Evolutionary conservation across 371 early-diverging fungal species (phyloP).

Genomic region (Mortierella sp.): DNA sequence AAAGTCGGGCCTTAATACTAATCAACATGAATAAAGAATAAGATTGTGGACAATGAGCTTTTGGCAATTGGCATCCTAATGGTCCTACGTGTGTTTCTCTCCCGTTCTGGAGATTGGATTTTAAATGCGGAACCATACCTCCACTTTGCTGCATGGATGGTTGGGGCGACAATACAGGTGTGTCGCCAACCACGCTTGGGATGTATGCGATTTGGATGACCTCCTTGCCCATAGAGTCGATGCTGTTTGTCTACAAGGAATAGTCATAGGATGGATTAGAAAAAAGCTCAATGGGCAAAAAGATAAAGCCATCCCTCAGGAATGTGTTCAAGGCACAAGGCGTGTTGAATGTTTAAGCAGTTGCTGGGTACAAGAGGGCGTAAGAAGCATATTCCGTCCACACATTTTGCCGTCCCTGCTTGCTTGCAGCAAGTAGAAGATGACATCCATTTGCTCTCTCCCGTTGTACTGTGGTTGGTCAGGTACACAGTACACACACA

Average conservation of each 20-base stretch:
- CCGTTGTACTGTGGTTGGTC: conserved; percentile 24
- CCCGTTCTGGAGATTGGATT: too few species aligned
- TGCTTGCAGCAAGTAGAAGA: neutral
- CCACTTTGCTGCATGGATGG: conserved; percentile 18
- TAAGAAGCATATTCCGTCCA: too few species aligned
- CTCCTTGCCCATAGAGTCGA: conserved; percentile 36
- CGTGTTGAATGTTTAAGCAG: too few species aligned
- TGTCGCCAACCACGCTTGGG: conserved; percentile 50
- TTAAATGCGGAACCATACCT: conserved; percentile 20
- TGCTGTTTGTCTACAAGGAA: conserved; percentile 8
- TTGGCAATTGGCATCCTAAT: neutral
- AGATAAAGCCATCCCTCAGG: too few species aligned
- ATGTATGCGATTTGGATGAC: conserved; percentile 52
- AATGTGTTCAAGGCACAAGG: too few species aligned
- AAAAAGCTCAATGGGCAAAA: neutral
- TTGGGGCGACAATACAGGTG: conserved; percentile 20
- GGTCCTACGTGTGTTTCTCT: too few species aligned
- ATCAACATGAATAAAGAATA: neutral
- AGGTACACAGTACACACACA: neutral
- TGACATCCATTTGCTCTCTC: conserved; percentile 1
- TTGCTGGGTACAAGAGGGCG: too few species aligned
- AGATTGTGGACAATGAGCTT: neutral
- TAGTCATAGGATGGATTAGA: neutral
- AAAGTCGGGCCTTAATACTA: conserved; percentile 26
- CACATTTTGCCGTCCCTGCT: neutral